Conservation (phyloP, 2,329 filamentous ascomycete genomes). For the Ophiosphaerella narmari region DNA sequence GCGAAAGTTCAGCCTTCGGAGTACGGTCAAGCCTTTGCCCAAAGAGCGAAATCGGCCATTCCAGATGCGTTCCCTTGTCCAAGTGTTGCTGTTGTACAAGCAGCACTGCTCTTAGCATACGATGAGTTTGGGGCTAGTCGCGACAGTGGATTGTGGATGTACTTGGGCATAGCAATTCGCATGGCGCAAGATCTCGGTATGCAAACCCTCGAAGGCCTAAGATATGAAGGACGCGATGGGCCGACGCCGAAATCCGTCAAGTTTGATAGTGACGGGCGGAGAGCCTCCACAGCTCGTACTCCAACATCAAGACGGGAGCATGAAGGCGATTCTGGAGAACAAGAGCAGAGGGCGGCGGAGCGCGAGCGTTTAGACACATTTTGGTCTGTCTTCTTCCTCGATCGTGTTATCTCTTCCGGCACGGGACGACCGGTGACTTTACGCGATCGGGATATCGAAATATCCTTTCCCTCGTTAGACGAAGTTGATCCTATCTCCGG, state of each 20-base stretch:
- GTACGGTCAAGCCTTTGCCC: conserved; percentile 76
- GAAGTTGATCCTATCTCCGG: conserved; percentile 60
- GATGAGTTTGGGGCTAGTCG: conserved; percentile 87
- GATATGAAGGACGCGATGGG: conserved; percentile 59
- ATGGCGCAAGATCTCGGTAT: conserved; percentile 81
- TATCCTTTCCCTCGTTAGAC: conserved; percentile 66
- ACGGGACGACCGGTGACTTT: conserved; percentile 84
- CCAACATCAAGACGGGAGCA: conserved; percentile 56
- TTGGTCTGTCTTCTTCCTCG: conserved; percentile 87
- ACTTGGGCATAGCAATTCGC: conserved; percentile 82
- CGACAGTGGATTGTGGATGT: conserved; percentile 93
- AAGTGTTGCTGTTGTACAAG: conserved; percentile 81
- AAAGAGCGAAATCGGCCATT: conserved; percentile 79
- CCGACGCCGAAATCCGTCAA: conserved; percentile 63
- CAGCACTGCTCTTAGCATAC: conserved; percentile 81
- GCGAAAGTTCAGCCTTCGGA: conserved; percentile 58
- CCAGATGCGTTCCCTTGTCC: conserved; percentile 84
- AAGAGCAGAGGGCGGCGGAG: conserved; percentile 69
- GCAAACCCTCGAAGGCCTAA: conserved; percentile 78
- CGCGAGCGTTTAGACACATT: conserved; percentile 85
- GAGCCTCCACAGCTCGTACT: background rate
- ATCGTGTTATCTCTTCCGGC: conserved; percentile 84
- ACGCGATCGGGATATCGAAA: conserved; percentile 82
- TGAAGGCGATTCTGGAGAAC: conserved; percentile 37
- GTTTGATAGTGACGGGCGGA: conserved; percentile 26